Base-by-base conservation (phyloP, 371 early-diverging fungal genomes). In the Apophysomyces trapeziformis region DNA sequence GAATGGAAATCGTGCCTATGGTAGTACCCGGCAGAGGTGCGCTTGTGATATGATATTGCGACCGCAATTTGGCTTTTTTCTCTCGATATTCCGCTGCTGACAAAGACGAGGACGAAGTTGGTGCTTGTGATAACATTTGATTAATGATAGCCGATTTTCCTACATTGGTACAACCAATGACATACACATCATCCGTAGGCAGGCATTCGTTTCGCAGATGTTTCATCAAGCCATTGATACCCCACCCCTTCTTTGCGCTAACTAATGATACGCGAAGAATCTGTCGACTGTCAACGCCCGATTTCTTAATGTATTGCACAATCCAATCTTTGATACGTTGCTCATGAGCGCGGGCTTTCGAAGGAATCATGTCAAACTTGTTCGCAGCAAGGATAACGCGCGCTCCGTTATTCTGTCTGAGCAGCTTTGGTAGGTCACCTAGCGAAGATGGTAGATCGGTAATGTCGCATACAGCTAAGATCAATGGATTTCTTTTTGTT, bases 141-240 rank as follows among this genome's bases (percentile, higher is more conserved):
- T 92, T 90, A 45, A 91, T 77, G 1, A 92, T 73, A 16, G 89
- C 87, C 0, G 90, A 89, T 71, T 92, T 92, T 41, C 92, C 92
- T 7, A 87, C 90, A 63, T 91, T 92, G 4, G 90, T 89, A 36
- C 84, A 82, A 0, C 92, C 92, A 6, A 92, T 80, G 57, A 91
- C 63, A 63, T 90, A 91, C 4, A 92, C 69, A 68, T 92, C 88
- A 61, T 90, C 88, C 3, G 83, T 82, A 5, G 82, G 77, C 4
- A 78, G 59, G 16, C 85, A 74, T 9, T 75, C 80, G n/a, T 69
- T 62, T 3, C 71, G 66, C 3, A 90, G 74, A 5, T 77, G 76
- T 6, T 75, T 75, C 32, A 87, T 71, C 57, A 91, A 68, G 38
- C 80, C 76, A 11, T 77, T 72, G 0, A 88, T 68, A 5, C 88